A percentile compares a stretch with the other conserved stretches of the same genome.
Conservation (phyloP, 2,329 filamentous ascomycete species). For the Hymenoscyphus infarciens region DNA sequence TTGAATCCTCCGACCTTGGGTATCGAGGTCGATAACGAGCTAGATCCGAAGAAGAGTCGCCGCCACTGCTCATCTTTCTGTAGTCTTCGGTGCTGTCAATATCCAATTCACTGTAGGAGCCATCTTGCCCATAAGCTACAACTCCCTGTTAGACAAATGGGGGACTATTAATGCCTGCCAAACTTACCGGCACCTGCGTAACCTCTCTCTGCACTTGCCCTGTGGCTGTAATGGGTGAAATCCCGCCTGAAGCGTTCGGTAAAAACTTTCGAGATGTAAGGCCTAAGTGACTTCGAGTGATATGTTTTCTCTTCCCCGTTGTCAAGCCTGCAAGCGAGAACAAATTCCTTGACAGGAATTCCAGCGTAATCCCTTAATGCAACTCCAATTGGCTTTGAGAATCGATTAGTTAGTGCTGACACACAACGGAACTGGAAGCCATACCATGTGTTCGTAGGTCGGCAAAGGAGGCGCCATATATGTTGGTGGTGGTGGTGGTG, state of each 20-base stretch:
- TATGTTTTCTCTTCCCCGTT: slow-evolving; percentile 27
- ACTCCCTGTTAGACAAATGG: neutral
- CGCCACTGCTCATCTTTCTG: slow-evolving; percentile 20
- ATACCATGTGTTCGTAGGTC: neutral
- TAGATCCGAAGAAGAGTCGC: slow-evolving; percentile 21
- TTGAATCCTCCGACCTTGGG: slow-evolving; percentile 26
- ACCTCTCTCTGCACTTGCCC: slow-evolving; percentile 11
- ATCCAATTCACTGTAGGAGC: slow-evolving; percentile 22
- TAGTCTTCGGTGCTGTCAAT: slow-evolving; percentile 17
- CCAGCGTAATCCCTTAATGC: slow-evolving; percentile 28
- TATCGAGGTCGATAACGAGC: slow-evolving; percentile 18
- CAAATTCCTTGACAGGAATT: slow-evolving; percentile 28
- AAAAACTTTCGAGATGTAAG: slow-evolving; percentile 24
- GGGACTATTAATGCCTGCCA: neutral
- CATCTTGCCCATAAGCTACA: slow-evolving; percentile 23
- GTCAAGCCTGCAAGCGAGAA: slow-evolving; percentile 26
- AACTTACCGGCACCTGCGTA: neutral
- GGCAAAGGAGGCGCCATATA: neutral
- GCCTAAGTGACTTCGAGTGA: slow-evolving; percentile 23
- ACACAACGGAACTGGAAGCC: slow-evolving; percentile 12
- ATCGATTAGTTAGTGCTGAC: slow-evolving; percentile 9
- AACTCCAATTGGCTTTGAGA: slow-evolving; percentile 24
- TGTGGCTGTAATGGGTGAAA: slow-evolving; percentile 19
- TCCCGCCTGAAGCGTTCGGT: slow-evolving; percentile 17
- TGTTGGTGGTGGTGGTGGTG: neutral